These are phyloP conservation scores for Brassica cretica DNA, from an alignment of 345 rosid species.

Conservation along the genomic window DNA sequence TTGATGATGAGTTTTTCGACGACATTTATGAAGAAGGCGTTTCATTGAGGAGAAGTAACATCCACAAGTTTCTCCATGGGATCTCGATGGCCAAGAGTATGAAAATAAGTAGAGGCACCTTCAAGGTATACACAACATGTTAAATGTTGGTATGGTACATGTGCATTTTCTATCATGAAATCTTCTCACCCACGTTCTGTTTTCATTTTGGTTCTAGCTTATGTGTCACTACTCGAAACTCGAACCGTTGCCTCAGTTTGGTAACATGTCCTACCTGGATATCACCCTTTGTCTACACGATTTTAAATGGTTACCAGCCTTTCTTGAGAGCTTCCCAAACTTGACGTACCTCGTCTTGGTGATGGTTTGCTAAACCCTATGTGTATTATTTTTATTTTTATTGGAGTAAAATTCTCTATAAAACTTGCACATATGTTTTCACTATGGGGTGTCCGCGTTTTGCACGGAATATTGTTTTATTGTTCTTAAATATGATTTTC, in stretches of 20 bases:
- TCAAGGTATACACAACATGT: neutral
- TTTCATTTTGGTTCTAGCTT: neutral
- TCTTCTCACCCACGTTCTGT: neutral
- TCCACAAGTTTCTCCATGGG: neutral
- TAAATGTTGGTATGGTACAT: neutral
- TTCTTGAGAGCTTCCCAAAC: slow-evolving; percentile 8
- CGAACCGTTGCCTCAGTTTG: neutral
- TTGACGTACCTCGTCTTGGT: neutral
- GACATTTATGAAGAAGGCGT: neutral
- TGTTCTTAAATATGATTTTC: no score
- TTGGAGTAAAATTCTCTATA: neutral
- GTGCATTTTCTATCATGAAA: neutral
- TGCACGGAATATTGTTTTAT: no score
- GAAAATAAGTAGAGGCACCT: neutral
- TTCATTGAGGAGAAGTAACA: neutral
- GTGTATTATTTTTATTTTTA: no score
- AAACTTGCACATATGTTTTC: neutral
- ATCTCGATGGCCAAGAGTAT: neutral
- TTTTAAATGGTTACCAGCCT: neutral
- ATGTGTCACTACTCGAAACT: neutral
- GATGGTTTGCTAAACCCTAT: neutral
- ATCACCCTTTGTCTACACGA: neutral
- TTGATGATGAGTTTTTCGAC: neutral
- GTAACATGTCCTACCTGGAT: neutral
- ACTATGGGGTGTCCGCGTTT: no score